Evolutionary conservation across 495 filamentous ascomycete genomes (phyloP), one percentile per base, ranked within the genome.

Genomic region (Penicillium flavigenum): DNA sequence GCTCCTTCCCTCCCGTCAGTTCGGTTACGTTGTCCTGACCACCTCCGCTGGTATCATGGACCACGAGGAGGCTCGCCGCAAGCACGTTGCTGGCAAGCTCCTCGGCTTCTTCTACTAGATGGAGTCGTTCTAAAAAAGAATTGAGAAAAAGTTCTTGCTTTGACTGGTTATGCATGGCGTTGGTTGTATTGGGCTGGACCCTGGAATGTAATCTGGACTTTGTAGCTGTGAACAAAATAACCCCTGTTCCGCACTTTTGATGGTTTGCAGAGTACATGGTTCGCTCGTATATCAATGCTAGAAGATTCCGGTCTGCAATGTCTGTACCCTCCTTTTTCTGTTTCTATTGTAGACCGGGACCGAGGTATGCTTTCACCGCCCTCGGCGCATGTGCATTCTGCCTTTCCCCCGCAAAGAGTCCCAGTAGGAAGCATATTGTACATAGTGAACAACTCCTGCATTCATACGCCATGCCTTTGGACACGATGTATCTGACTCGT

Each of bases 21-120:
- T 98, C 85, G 94, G 94, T 68, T 97, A 88, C 83, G 91, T 98
- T 73, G 91, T 98, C 79, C 87, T 98, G 71, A 98, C 94, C 72
- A 98, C 94, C 78, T 96, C 91, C 54, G 90, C 94, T 56, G 95
- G 94, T 74, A 98, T 98, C 76, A 98, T 98, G 93, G 94, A 98
- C 82, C 94, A 98, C 79, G 94, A 98, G 83, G 94, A 98, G 86
- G 94, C 94, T 58, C 85, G 94, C 73, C 83, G 94, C 77, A 97
- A 97, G 84, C 94, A 98, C 81, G 90, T 93, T 72, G 85, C 91
- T 66, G 92, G 92, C 77, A 96, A 96, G 85, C 90, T 96, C 77
- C 84, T 95, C 64, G 91, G 91, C 60, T 96, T 96, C 87, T 95
- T 96, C 84, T 95, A 96, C 82, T 95, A 91, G 79, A 76, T 60